Base-by-base conservation (phyloP, 2,329 filamentous ascomycete genomes). In the Cladophialophora bantiana region DNA sequence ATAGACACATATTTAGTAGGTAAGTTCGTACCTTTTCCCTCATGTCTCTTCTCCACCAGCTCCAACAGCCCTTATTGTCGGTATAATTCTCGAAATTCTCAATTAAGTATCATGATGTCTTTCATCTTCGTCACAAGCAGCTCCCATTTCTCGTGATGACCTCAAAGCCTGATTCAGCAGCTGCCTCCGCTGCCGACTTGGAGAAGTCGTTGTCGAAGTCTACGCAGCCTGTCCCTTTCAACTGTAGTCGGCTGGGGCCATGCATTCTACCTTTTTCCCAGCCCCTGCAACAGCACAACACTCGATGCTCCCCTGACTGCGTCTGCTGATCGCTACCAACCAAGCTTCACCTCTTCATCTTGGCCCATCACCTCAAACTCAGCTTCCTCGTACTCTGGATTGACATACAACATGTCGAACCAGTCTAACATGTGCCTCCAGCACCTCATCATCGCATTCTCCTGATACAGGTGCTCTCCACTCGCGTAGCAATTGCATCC, bases 401-500 rank as follows among this genome's bases (percentile, higher is more conserved):
- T 74, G n/a, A 78, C 74, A 40, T 85, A 83, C 12, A 90, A 83
- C 42, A 85, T 79, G 57, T 87, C 79, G 40, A 93, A 80, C 83
- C 89, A 93, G 45, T 79, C 76, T 1, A 92, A 76, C 32, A 91
- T 84, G 2, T 80, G 76, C 12, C 75, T 72, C 69, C 86, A 84
- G 0, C 85, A 84, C 10, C 75, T 76, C 12, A 89, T 80, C 60
- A 94, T 83, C 68, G 92, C 84, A 42, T 82, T 81, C 76, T 96
- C 91, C 7, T 80, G 79, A 73, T 87, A 82, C 38, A 82, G 74
- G 0, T 78, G 72, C 68, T 90, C 87, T 3, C 89, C 89, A 1
- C 89, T 85, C n/a, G 89, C 89, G 77, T 90, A 90, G 68, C 88
- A 84, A 4, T 90, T 90, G 70, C 87, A 90, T 4, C 90, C 89